Evolutionary conservation across 306 rosid species (phyloP), one percentile per base, ranked within the genome.

Genomic region (Sicyos baderoa): DNA sequence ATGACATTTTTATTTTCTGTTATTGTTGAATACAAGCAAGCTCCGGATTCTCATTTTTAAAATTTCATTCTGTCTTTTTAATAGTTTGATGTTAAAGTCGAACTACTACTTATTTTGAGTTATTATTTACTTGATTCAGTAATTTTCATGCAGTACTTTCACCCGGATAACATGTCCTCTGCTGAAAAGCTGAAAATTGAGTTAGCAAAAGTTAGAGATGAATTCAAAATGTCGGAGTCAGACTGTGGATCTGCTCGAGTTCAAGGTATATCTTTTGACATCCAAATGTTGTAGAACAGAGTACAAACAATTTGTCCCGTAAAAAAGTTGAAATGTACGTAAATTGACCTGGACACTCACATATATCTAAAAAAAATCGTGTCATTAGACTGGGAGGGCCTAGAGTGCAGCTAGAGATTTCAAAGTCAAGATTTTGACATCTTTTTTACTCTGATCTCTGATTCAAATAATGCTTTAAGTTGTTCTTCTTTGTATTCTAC

Each of bases 211-310:
- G 86, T 87, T 15, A 86, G 98, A 76, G 93, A 86, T 17, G 93
- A 89, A 58, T 92, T 92, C 77, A 92, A 89, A 77, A 84, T 89
- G 95, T 89, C 98, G 2, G 98, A 89, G 75, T 87, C 91, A 19
- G 96, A 92, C 70, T 89, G 98, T 72, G 98, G 96, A 73, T 92
- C 98, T 68, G 79, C 92, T 53, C 90, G 88, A 49, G 96, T 92
- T 75, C 98, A 92, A 86, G 95, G 98, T 92, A 87, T 76, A 62
- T 59, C 50, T 44, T 59, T 35, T 35, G 42, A 35, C 42, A 35
- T 35, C 8, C 7, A 35, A 35, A 35, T 35, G 42, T 35, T 35
- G 35, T 29, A 29, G 35, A 29, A 29, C 35, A 29, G 35, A 29
- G 35, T 2, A 29, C 35, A 29, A 5, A 29, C 35, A 5, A 5